Base-by-base conservation (phyloP, 495 filamentous ascomycete genomes). In the Penicillium chermesinum region DNA sequence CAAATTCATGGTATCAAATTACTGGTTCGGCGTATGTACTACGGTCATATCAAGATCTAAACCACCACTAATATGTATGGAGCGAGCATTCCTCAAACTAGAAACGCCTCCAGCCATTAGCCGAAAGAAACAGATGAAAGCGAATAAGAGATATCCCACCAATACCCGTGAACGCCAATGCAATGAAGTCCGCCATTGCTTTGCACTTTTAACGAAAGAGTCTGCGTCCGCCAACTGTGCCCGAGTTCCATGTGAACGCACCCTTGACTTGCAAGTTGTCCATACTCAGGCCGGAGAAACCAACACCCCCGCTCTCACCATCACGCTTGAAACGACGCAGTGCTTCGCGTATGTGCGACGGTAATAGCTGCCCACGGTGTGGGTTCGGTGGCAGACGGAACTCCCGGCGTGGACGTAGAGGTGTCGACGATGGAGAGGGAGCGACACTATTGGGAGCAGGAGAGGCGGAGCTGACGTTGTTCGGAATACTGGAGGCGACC, bases 341-440 rank as follows among this genome's bases (percentile, higher is more conserved):
- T 9, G 88, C 88, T 63, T 95, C 87, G 17, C 88, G 75, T 30
- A 96, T 67, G 71, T 95, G 89, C 46, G 89, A 83, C 0, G 90
- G 89, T 19, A 87, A 76, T 36, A 96, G 62, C 12, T 89, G 88
- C 0, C 85, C 88, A 13, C 82, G 77, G 53, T 80, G 70, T 0
- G 70, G 73, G 37, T 75, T 74, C 2, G 71, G 63, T 14, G 70
- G 67, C 2, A 57, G 58, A 27, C 63, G 63, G 50, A 69, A 63
- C 38, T 59, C 56, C 2, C 53, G 54, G 39, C 41, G 49, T 14
- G 53, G 53, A 18, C 56, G 54, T 10, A 30, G 21, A 41, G 48
- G 50, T 8, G n/a, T n/a, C n/a, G n/a, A n/a, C n/a, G n/a, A n/a
- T n/a, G n/a, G n/a, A n/a, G n/a, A n/a, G n/a, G n/a, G n/a, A n/a